phyloP scores from a whole-genome alignment of 805 yeast species.

The Cephaloascus albidus region DNA sequence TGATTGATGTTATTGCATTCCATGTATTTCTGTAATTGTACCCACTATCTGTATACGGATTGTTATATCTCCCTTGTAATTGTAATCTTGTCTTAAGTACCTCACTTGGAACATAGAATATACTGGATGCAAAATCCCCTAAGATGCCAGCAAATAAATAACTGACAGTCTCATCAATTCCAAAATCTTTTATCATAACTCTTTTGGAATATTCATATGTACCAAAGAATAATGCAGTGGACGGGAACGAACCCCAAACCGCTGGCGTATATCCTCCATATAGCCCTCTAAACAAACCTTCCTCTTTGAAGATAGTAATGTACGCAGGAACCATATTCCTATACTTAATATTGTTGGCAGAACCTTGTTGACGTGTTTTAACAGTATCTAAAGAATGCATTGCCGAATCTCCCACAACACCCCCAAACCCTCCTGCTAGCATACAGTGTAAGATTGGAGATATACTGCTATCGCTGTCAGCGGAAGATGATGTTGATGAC shows the following conservation, averaged over 20 bases:
- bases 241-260: slow-evolving; percentile 85
- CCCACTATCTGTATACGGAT: slow-evolving; percentile 69
- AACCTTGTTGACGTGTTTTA: slow-evolving; percentile 96
- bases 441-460: slow-evolving; percentile 51
- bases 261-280: slow-evolving; percentile 94
- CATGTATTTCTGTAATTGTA: slow-evolving; percentile 74
- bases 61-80: slow-evolving; percentile 81
- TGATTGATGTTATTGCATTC: slow-evolving; percentile 62
- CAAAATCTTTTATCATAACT: slow-evolving; percentile 48
- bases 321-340: slow-evolving; percentile 71
- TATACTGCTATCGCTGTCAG: slow-evolving; percentile 1
- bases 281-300: slow-evolving; percentile 76
- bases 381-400: slow-evolving; percentile 98
- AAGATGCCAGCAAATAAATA: slow-evolving; percentile 80
- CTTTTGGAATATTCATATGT: slow-evolving; percentile 83
- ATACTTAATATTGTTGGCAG: slow-evolving; percentile 59
- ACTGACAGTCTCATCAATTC: slow-evolving; percentile 67
- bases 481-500: not conserved
- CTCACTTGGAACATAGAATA: slow-evolving; percentile 92
- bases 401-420: slow-evolving; percentile 80
- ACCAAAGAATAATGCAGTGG: slow-evolving; percentile 89
- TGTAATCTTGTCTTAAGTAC: slow-evolving; percentile 90
- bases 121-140: slow-evolving; percentile 87
- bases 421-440: slow-evolving; percentile 93
- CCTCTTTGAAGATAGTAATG: slow-evolving; percentile 64